Evolutionary conservation across 768 basidiomycete genomes (phyloP), one percentile per base, ranked within the genome.

Genomic region (Rhodosporidiobolus odoratus): DNA sequence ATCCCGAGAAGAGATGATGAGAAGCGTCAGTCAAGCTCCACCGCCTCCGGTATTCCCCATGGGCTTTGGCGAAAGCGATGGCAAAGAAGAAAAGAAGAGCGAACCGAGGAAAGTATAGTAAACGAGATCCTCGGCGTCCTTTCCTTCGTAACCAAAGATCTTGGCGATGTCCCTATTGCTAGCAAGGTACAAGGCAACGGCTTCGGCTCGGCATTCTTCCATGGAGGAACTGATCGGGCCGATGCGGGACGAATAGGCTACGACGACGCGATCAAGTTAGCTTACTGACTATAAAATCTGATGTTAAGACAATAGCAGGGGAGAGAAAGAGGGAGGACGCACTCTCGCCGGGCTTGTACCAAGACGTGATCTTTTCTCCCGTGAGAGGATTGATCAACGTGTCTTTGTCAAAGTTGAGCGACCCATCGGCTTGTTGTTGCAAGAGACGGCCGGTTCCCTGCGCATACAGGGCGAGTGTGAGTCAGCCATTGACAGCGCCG

Each of bases 191-290:
- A 93, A 81, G 0, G 89, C 89, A 30, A 91, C 91, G 3, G 89
- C 84, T 80, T 94, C 92, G 15, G 91, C 91, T n/a, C 92, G 86
- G 75, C 91, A 92, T 81, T 93, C 91, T 80, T 93, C 92, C 85
- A 92, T 86, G 1, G 91, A 92, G 0, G 91, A 92, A 6, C 90
- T 91, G 13, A 91, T 89, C 69, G 92, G 89, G 1, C 91, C 91
- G 2, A 94, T 83, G 2, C 92, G 87, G 16, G 90, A 87, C 58
- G 86, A 89, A 47, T 90, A 84, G 0, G 89, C n/a, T n/a, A n/a
- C n/a, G n/a, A n/a, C n/a, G n/a, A n/a, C n/a, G n/a, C n/a, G n/a
- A n/a, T 91, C 79, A 92, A 57, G 21, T 53, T 21, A 25, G 50
- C 30, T 21, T 25, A 25, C 15, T 15, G 45, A 13, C 15, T 13